Base-by-base conservation (phyloP, 768 basidiomycete species). In the Boletus sensibilis region DNA sequence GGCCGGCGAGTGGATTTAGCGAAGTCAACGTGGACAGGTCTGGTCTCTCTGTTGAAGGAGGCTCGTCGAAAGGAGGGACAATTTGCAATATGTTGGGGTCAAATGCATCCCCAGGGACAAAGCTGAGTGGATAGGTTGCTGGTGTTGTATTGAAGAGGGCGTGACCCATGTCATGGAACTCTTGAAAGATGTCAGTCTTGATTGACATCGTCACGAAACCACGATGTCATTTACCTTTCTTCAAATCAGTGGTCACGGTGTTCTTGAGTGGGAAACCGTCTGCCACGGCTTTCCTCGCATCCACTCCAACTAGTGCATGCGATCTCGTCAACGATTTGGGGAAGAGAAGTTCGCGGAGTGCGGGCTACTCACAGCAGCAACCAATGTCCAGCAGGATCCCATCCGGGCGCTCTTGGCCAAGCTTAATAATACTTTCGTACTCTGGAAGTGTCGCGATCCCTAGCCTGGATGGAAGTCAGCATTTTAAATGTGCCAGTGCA, bases 151-250 rank as follows among this genome's bases (percentile, higher is more conserved):
- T 79, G 74, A 87, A 90, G 18, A 89, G 73, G 31, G 79, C 75
- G 54, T 88, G 85, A 1, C 85, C 85, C 8, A 80, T 68, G 2
- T 80, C 73, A 79, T 82, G 82, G 57, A 82, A 87, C 3, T 69
- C 86, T 86, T 43, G 20, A 41, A 37, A 21, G 23, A 27, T 5
- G 29, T 37, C 5, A 50, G 16, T 4, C 1, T 39, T 4, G 13
- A 25, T 18, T 12, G 20, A 31, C 7, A 34, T 11, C 8, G 4
- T 38, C 34, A 16, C 5, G 21, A 52, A 16, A 40, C 4, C 14
- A 23, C 6, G 4, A 41, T 33, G 11, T 39, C 31, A 6, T 13
- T 51, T 45, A 75, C 80, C 76, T 48, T 70, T 50, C 18, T 61
- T 57, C n/a, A 81, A 55, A 58, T 82, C 80, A 4, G 73, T 69